phyloP scores from a whole-genome alignment of 768 basidiomycete genomes.

The Mycena belliarum region DNA sequence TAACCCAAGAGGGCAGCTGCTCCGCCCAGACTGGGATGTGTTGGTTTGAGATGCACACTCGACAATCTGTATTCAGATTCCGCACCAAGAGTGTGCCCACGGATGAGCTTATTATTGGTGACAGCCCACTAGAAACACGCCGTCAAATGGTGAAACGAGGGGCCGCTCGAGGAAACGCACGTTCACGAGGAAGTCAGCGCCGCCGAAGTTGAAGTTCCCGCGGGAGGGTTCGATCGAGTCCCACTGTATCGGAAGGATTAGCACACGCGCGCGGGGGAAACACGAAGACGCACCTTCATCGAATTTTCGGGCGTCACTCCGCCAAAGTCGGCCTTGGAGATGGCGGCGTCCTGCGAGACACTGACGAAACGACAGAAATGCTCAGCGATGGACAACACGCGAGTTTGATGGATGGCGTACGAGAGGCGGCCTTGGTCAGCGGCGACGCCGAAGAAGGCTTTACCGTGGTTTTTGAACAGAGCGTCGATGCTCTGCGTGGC shows the following conservation, averaged over 20 bases:
- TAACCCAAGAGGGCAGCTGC: conserved; percentile 49
- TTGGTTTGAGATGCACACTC: no score
- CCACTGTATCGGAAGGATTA: no score
- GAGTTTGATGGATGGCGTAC: background rate
- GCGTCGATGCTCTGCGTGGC: conserved; percentile 13
- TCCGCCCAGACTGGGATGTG: conserved; percentile 36
- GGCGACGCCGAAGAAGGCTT: conserved; percentile 11
- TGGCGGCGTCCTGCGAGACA: conserved; percentile 18
- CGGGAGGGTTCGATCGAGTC: conserved; percentile 40
- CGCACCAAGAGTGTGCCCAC: conserved; percentile 41
- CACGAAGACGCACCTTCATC: conserved; percentile 39
- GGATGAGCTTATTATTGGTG: conserved; percentile 41
- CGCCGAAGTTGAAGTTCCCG: conserved; percentile 35
- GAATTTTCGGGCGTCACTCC: conserved; percentile 47
- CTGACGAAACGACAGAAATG: no score
- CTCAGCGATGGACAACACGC: no score
- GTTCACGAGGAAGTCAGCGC: conserved; percentile 40
- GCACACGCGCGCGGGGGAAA: no score
- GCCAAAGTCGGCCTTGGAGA: conserved; percentile 34
- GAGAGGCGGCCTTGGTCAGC: conserved; percentile 15
- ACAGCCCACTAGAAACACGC: conserved; percentile 33
- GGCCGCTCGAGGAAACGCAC: background rate
- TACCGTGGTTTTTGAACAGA: conserved; percentile 14
- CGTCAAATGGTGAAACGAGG: background rate
- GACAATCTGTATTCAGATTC: no score